Conservation (phyloP, 2,329 filamentous ascomycete genomes). For the Microascus cirrosus region DNA sequence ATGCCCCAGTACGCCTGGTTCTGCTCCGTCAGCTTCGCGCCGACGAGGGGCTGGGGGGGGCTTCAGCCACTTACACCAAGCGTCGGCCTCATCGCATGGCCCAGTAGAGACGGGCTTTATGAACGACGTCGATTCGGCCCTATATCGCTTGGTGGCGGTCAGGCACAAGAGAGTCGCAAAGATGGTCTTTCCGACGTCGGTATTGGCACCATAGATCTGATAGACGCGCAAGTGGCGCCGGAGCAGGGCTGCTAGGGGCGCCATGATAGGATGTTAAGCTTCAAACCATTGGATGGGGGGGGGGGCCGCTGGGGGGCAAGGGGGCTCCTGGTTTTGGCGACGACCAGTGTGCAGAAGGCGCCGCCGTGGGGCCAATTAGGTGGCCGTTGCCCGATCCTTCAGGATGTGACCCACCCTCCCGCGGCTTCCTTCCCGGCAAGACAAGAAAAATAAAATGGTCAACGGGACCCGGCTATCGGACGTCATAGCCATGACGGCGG, state of each 20-base stretch:
- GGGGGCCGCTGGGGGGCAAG: too few species aligned
- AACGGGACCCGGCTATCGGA: too few species aligned
- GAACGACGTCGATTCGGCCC: conserved; percentile 44
- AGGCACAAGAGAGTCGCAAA: conserved; percentile 63
- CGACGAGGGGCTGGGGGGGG: neutral
- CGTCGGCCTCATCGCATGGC: conserved; percentile 56
- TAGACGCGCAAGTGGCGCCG: conserved; percentile 59
- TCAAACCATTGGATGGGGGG: too few species aligned
- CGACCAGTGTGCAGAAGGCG: neutral
- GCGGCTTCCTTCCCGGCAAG: too few species aligned
- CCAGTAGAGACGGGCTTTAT: conserved; percentile 79
- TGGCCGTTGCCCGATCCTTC: neutral
- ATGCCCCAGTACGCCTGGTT: neutral
- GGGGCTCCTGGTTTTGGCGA: too few species aligned
- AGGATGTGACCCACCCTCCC: neutral
- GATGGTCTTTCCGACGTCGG: conserved; percentile 76
- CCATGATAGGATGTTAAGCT: conserved; percentile 15
- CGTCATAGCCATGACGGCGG: neutral
- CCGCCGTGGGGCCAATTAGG: neutral
- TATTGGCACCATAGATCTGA: conserved; percentile 77
- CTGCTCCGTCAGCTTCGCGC: neutral
- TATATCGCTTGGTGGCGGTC: conserved; percentile 37
- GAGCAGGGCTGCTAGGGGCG: conserved; percentile 46
- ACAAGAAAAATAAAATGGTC: too few species aligned
- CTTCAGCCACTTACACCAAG: conserved; percentile 36